Evolutionary conservation across 129 eudicot species (phyloP).

Genomic region (Glebionis coronaria): DNA sequence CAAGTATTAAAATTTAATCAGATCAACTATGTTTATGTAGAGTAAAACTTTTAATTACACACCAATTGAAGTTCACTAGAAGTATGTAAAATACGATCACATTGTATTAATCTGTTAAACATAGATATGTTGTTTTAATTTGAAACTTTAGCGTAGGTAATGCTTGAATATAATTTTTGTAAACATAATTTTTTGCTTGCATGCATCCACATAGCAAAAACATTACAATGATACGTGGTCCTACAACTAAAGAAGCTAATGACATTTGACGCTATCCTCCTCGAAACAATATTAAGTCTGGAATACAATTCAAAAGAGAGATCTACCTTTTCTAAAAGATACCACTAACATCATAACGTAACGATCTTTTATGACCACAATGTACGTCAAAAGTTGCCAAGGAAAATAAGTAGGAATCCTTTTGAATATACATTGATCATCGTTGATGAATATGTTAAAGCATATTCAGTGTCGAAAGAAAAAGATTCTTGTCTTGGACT

Average conservation of each 20-base stretch:
- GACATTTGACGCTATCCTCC: no score
- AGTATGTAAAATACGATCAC: not conserved
- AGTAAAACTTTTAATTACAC: not conserved
- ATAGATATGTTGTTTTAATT: no score
- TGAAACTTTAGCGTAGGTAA: no score
- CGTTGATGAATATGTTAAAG: not conserved
- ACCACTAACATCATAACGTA: no score
- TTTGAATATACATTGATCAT: not conserved
- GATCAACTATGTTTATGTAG: constrained; percentile 3
- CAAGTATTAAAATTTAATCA: not conserved
- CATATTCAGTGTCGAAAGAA: not conserved
- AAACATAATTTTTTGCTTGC: no score
- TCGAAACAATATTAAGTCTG: no score
- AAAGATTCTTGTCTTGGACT: no score
- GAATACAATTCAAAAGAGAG: no score
- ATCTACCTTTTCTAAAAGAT: no score
- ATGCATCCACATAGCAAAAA: no score
- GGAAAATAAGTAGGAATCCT: not conserved
- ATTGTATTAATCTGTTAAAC: not conserved
- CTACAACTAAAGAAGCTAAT: no score
- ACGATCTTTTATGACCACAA: not conserved
- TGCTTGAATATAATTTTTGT: not conserved
- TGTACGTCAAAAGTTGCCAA: not conserved
- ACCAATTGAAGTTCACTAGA: not conserved
- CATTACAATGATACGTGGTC: no score